These are phyloP conservation scores for Gamarada debralockiae DNA, from an alignment of 495 filamentous ascomycete species.

Conservation along the genomic window DNA sequence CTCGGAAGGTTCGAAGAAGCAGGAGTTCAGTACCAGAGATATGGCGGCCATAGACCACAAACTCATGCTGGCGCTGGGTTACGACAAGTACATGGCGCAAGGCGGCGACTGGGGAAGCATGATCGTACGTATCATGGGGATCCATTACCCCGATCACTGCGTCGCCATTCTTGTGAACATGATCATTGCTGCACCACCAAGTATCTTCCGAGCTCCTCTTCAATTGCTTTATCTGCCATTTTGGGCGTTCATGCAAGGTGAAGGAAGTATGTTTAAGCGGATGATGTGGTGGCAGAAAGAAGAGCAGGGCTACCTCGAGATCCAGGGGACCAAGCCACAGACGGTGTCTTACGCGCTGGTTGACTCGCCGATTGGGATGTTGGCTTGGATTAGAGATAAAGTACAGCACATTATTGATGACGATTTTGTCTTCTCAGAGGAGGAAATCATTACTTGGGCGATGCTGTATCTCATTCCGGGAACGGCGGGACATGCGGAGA, in stretches of 20 bases:
- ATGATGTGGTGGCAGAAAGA: slow-evolving; percentile 28
- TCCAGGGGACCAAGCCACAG: slow-evolving; percentile 52
- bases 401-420: slow-evolving; percentile 57
- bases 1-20: slow-evolving; percentile 26
- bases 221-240: slow-evolving; percentile 7
- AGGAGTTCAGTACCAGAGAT: slow-evolving; percentile 51
- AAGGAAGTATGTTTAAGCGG: slow-evolving; percentile 11
- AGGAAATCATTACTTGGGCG: slow-evolving; percentile 63
- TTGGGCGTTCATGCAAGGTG: no score
- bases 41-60: slow-evolving; percentile 56
- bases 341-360: slow-evolving; percentile 54
- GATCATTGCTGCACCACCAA: slow-evolving; percentile 1
- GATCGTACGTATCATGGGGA: slow-evolving; percentile 54
- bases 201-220: slow-evolving; percentile 10
- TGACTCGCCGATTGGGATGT: slow-evolving; percentile 57
- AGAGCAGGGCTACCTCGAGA: slow-evolving; percentile 19
- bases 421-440: slow-evolving; percentile 58
- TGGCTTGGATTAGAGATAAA: slow-evolving; percentile 70
- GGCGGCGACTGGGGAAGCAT: slow-evolving; percentile 69
- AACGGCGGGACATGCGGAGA: slow-evolving; percentile 11
- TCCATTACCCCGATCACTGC: slow-evolving; percentile 50
- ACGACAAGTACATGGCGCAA: slow-evolving; percentile 61
- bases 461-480: slow-evolving; percentile 25
- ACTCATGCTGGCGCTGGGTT: slow-evolving; percentile 63
- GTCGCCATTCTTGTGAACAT: slow-evolving; percentile 52